Base-by-base conservation (phyloP, 768 basidiomycete genomes). In the Termitomyces sp. region DNA sequence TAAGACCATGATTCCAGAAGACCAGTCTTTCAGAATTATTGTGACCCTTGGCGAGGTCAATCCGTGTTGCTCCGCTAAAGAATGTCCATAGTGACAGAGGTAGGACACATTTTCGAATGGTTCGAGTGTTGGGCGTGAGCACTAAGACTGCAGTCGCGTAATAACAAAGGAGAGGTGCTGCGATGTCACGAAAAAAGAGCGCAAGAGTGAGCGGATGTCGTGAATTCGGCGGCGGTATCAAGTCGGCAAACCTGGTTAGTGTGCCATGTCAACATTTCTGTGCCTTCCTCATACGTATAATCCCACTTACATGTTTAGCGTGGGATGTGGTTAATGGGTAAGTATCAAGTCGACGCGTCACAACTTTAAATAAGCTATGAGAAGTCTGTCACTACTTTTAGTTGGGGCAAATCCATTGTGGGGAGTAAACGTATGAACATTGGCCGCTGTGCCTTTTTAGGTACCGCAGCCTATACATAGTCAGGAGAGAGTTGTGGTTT, bases 141-240 rank as follows among this genome's bases (percentile, higher is more conserved):
- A 84, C 80, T 49, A 87, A 74, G 34, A 82, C 65, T 13, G 84
- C 84, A 54, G 80, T 79, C 12, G 63, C 68, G 71, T 80, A 83
- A 67, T 79, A 83, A 57, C 71, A 71, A 24, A 79, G 55, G 1
- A 80, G 22, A 16, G 76, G 67, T 1, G 80, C 81, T 16, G 78
- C 26, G 32, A 83, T 58, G 49, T 74, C 68, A 10, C 71, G 71
- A 31, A 65, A 62, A 61, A 74, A 75, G 27, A 71, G 68, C 47
- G 67, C 36, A 32, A 60, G 27, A 4, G 70, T 72, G 22, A 81
- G 51, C 6, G 79, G 71, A 31, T 67, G 65, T 48, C 77, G 72
- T 48, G 65, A 65, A 22, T 67, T 56, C 29, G 70, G 66, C 29
- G 68, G 58, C 29, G 71, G 70, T 48, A 71, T 61, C 16, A 71